Percentiles rank a stretch among this genome's conserved stretches.
These are phyloP conservation scores for Nadsonia commutata DNA, from an alignment of 1,139 yeast genomes.

Conservation along the genomic window DNA sequence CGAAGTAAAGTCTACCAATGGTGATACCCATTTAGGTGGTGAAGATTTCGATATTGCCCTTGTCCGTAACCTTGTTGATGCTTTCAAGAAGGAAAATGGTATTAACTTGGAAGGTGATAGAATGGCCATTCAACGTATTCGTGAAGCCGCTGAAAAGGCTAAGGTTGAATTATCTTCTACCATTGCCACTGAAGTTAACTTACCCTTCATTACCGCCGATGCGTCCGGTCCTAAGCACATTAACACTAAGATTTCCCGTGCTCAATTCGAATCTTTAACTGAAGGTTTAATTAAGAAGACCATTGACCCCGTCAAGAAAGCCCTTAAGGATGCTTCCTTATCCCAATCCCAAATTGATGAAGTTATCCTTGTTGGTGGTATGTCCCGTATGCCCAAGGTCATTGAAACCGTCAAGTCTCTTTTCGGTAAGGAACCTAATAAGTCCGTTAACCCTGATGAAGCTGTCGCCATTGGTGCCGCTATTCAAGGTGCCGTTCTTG, in stretches of 20 bases:
- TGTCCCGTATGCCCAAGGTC: conserved; percentile 99
- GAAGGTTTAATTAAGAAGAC: conserved; percentile 88
- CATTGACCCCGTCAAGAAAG: conserved; percentile 95
- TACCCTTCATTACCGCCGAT: conserved; percentile 90
- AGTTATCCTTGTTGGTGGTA: conserved; percentile 98
- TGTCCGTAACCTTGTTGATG: conserved; percentile 79
- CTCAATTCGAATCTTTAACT: conserved; percentile 85
- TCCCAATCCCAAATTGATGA: conserved; percentile 79
- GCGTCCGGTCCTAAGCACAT: conserved; percentile 98
- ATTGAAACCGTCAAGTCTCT: conserved; percentile 86
- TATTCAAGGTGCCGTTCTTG: conserved; percentile 96
- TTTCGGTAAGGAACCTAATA: conserved; percentile 92
- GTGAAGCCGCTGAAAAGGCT: conserved; percentile 99
- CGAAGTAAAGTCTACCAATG: conserved; percentile 78
- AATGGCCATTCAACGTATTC: conserved; percentile 98
- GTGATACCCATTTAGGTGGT: conserved; percentile 86
- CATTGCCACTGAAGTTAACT: conserved; percentile 82
- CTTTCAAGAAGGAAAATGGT: conserved; percentile 87
- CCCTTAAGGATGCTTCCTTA: conserved; percentile 89
- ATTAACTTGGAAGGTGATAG: conserved; percentile 82
- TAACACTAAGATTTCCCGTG: conserved; percentile 82
- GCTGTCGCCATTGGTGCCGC: conserved; percentile 99
- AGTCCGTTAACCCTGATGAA: conserved; percentile 99
- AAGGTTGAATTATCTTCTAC: conserved; percentile 96
- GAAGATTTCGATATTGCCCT: conserved; percentile 70